These are phyloP conservation scores for Aspergillus incahuasiensis DNA, from an alignment of 495 filamentous ascomycete species.

Conservation along the genomic window DNA sequence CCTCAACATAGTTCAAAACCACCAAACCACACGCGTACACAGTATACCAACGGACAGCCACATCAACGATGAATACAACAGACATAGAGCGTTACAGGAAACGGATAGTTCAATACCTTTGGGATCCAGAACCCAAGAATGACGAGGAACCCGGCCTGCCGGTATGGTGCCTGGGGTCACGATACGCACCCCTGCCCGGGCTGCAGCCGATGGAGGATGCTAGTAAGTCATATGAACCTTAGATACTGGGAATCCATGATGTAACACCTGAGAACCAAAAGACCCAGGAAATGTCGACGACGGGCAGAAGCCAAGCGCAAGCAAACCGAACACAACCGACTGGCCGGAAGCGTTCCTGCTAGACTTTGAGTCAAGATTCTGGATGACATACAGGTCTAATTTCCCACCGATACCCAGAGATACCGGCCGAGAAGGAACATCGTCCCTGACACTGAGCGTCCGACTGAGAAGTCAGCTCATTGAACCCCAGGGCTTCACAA, in stretches of 20 bases:
- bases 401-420: constrained; percentile 81
- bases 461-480: constrained; percentile 75
- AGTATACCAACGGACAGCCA: neutral
- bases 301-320: constrained; percentile 6
- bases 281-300: neutral
- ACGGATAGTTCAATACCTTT: constrained; percentile 86
- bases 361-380: constrained; percentile 89
- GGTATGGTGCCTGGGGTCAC: constrained; percentile 85
- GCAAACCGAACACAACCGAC: constrained; percentile 39
- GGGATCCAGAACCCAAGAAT: constrained; percentile 90
- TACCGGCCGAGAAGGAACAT: constrained; percentile 59
- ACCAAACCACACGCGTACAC: neutral
- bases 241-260: neutral
- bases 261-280: too few relatives aligned
- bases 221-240: constrained; percentile 6
- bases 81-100: constrained; percentile 69
- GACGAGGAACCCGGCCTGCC: constrained; percentile 61
- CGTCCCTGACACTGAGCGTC: constrained; percentile 81
- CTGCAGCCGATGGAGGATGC: neutral
- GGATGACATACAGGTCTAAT: constrained; percentile 93
- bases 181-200: constrained; percentile 47
- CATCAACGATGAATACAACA: constrained; percentile 50
- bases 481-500: constrained; percentile 79
- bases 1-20: neutral
- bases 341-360: constrained; percentile 87